A percentile compares a stretch with the other conserved stretches of the same genome.
phyloP scores from a whole-genome alignment of 83 land plant species.

The Diphasiastrum complanatum region DNA sequence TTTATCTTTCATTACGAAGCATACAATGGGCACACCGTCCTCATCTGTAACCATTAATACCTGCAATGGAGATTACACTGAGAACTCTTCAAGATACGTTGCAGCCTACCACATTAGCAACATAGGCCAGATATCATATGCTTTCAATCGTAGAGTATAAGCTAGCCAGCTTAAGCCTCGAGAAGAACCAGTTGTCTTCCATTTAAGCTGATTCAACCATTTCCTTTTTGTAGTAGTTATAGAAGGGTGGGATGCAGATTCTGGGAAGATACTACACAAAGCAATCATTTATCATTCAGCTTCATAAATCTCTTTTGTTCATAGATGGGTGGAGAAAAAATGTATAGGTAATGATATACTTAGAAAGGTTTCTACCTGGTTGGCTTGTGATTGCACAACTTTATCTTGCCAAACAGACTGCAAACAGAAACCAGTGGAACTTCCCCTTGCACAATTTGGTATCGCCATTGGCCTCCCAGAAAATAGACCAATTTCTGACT shows the following conservation, averaged over 20 bases:
- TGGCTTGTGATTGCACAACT: constrained; percentile 55
- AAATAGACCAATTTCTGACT: background rate
- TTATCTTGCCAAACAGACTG: constrained; percentile 73
- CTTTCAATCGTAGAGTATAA: background rate
- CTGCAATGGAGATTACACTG: constrained; percentile 26
- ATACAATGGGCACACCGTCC: constrained; percentile 64
- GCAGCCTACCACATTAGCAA: background rate
- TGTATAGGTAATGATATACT: background rate
- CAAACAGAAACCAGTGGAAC: constrained; percentile 35
- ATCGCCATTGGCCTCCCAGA: background rate
- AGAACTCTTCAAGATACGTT: constrained; percentile 1
- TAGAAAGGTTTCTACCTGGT: constrained; percentile 40
- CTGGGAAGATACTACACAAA: no score
- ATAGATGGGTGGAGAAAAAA: background rate
- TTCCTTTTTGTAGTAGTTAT: background rate
- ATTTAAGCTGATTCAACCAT: background rate
- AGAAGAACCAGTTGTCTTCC: background rate
- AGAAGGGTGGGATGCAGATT: background rate
- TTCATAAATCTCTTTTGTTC: background rate
- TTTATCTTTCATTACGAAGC: constrained; percentile 61
- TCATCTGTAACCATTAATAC: constrained; percentile 84
- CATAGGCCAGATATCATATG: background rate
- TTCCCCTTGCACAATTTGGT: constrained; percentile 11
- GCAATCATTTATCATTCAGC: no score
- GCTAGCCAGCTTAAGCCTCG: background rate